These are phyloP conservation scores for Neoboletus subvelutipes DNA, from an alignment of 768 basidiomycete genomes.

Conservation along the genomic window DNA sequence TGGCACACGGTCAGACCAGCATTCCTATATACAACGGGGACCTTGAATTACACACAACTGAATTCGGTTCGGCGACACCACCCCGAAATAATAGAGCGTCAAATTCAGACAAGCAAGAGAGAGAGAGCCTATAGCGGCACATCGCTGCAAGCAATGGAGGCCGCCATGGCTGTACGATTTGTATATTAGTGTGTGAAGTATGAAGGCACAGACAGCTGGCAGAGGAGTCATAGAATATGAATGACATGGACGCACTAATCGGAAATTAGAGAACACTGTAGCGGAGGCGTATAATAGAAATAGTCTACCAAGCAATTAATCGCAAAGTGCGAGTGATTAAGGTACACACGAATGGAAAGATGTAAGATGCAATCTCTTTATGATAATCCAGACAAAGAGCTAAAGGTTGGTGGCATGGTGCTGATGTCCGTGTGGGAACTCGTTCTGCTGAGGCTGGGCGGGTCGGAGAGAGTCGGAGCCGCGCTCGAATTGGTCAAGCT, in stretches of 20 bases:
- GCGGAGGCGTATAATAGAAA: neutral
- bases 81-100: neutral
- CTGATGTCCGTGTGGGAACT: slow-evolving; percentile 16
- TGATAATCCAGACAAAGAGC: slow-evolving; percentile 6
- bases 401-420: slow-evolving; percentile 16
- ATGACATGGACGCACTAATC: neutral
- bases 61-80: neutral
- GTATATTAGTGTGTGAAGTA: neutral
- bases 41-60: neutral
- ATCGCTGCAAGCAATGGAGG: neutral
- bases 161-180: neutral
- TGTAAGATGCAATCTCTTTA: neutral
- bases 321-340: neutral
- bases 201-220: neutral
- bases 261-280: neutral
- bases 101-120: too few species aligned
- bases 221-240: neutral
- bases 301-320: neutral
- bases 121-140: neutral
- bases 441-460: slow-evolving; percentile 1
- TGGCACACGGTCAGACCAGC: neutral
- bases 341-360: neutral
- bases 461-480: neutral
- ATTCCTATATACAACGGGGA: neutral
- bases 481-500: neutral